Percentiles rank a stretch among this genome's conserved stretches.
Evolutionary conservation across 306 rosid genomes (phyloP).

Genomic region (Mucuna pruriens): DNA sequence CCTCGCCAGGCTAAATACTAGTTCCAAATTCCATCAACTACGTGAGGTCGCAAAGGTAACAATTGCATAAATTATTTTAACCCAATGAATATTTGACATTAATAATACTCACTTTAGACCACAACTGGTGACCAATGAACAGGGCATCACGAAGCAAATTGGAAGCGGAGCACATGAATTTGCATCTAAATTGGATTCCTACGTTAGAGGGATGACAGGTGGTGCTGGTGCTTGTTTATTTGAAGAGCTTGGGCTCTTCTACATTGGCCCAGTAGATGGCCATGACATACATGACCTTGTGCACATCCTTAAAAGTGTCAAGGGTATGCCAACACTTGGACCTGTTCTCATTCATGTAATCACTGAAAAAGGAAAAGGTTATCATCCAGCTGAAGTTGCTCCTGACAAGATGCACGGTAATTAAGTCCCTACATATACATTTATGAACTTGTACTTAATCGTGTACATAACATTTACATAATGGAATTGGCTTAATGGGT

Average conservation of each 20-base stretch:
- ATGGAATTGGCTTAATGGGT: not conserved
- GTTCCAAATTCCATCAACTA: constrained; percentile 45
- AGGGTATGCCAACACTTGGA: constrained; percentile 55
- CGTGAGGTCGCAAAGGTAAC: constrained; percentile 65
- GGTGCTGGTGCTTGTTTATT: constrained; percentile 55
- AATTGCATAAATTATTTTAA: too few species aligned
- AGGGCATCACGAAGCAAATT: constrained; percentile 56
- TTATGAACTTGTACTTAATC: too few species aligned
- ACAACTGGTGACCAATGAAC: not conserved
- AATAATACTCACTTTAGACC: too few species aligned
- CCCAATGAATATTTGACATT: too few species aligned
- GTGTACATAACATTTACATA: not conserved
- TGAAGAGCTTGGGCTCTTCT: constrained; percentile 68
- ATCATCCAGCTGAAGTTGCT: constrained; percentile 66
- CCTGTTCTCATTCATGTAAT: constrained; percentile 65
- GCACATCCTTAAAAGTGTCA: constrained; percentile 47
- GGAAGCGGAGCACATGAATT: constrained; percentile 52
- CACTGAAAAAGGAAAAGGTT: constrained; percentile 78
- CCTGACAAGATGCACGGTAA: constrained; percentile 78
- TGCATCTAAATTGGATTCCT: constrained; percentile 58
- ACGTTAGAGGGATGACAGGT: constrained; percentile 48
- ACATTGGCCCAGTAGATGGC: constrained; percentile 71
- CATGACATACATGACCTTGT: constrained; percentile 65
- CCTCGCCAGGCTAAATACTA: constrained; percentile 53
- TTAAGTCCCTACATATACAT: not conserved